Evolutionary conservation across 768 basidiomycete species (phyloP).

Genomic region (Sporobolomyces pararoseus): DNA sequence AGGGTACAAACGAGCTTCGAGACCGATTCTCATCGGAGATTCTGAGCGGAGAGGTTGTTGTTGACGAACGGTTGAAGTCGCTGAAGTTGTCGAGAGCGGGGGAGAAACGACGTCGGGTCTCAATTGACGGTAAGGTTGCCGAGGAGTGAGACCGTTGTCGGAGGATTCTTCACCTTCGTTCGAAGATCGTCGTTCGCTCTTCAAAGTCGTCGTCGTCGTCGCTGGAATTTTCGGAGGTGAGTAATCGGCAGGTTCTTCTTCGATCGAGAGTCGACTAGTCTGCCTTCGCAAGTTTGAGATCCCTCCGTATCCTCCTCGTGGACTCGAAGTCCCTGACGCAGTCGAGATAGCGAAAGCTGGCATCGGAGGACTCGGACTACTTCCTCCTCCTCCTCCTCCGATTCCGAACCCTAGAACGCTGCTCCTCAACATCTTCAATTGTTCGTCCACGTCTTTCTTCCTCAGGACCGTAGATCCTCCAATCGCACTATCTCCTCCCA

Average conservation of each 20-base stretch:
- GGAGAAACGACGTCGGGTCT: conserved; percentile 20
- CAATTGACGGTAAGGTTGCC: not conserved
- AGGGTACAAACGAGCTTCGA: conserved; percentile 32
- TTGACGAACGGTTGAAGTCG: conserved; percentile 9
- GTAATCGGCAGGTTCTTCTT: conserved; percentile 29
- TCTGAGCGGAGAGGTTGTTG: not conserved
- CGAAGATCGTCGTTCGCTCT: no score
- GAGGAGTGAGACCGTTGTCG: conserved; percentile 5
- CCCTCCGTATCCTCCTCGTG: conserved; percentile 11
- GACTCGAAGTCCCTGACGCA: not conserved
- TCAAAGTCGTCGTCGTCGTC: not conserved
- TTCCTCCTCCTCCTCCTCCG: not conserved
- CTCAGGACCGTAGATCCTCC: conserved; percentile 8
- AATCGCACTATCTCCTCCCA: not conserved
- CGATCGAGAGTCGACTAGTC: conserved; percentile 26
- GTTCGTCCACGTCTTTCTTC: conserved; percentile 34
- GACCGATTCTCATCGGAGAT: not conserved
- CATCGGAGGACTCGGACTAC: conserved; percentile 16
- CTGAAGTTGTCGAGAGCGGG: conserved; percentile 13
- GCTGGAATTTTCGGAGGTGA: not conserved
- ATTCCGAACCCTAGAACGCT: conserved; percentile 20
- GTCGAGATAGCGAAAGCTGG: conserved; percentile 3
- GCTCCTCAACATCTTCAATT: conserved; percentile 15
- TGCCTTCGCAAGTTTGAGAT: conserved; percentile 26
- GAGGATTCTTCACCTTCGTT: not conserved